Evolutionary conservation across 768 basidiomycete genomes (phyloP), one percentile per base, ranked within the genome.

Genomic region (Podaxis mareebaensis): DNA sequence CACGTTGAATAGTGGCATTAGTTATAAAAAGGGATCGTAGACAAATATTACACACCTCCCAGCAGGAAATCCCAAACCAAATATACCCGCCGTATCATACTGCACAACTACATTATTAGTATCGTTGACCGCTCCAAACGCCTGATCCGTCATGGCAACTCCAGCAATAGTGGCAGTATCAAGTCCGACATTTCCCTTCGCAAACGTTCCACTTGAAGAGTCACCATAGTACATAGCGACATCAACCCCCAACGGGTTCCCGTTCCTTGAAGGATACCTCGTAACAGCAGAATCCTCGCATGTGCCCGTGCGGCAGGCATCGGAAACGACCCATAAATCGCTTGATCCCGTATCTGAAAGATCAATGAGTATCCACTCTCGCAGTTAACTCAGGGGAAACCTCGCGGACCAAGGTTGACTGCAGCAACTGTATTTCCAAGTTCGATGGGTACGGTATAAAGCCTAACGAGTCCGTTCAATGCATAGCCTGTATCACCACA

Each of bases 61-160:
- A 36, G 78, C 74, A 39, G 90, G 88, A 68, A 91, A 90, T 0
- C 89, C 86, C 12, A 91, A 74, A 0, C 90, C 90, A 62, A 91
- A 78, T 46, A 90, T 89, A 2, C 88, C 89, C 10, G 83, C 79
- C 3, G 85, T 79, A 3, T 79, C 80, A 38, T 80, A 84, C 64
- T 82, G 72, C 8, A 84, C 73, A 17, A 88, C 79, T n/a, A 77
- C 75, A 44, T 86, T 87, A 54, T 84, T 82, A 1, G 89, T 91
- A 59, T 80, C 75, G 58, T 83, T 78, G 54, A 89, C 80, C 28
- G 84, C 80, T 13, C 81, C 85, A 64, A 90, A 83, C 36, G 79
- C 74, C 67, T 90, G 88, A 53, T 78, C 70, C 4, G 73, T 66
- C 59, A 85, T 75, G 3, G 78, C 75, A 3, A 90, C 70, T 4